Conservation (phyloP, 805 yeast species). For the Ogataea haglerorum region DNA sequence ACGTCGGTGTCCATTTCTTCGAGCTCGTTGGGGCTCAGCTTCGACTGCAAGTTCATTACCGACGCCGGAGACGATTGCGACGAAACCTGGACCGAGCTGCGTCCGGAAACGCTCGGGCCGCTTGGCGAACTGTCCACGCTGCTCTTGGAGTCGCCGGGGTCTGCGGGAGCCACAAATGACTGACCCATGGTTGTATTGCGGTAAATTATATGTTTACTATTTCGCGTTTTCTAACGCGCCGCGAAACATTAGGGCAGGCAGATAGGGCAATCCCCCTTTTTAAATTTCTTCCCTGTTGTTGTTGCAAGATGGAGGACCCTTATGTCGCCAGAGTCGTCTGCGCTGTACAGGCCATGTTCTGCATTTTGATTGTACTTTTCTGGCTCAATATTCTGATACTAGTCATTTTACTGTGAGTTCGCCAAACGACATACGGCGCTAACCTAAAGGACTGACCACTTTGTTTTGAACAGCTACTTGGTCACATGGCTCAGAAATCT, state of each 20-base stretch:
- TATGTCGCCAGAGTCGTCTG: conserved; percentile 2
- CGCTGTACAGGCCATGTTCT: conserved; percentile 7
- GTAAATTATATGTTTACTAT: conserved; percentile 5
- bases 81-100: conserved; percentile 6
- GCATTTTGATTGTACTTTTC: conserved; percentile 14
- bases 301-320: conserved; percentile 5
- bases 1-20: conserved; percentile 23
- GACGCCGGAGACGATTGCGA: conserved; percentile 6
- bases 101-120: not conserved
- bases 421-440: not conserved
- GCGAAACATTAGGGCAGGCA: conserved; percentile 4
- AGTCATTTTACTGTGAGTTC: conserved; percentile 15
- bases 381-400: conserved; percentile 15
- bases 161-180: conserved; percentile 1
- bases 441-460: conserved; percentile 13
- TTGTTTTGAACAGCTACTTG: conserved; percentile 10
- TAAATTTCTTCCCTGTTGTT: not conserved
- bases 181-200: conserved; percentile 1
- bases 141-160: not conserved
- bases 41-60: not conserved
- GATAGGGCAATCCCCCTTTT: conserved; percentile 1
- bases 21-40: conserved; percentile 13
- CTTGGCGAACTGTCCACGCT: conserved; percentile 1
- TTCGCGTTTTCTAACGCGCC: conserved; percentile 12
- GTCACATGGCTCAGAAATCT: conserved; percentile 2